These are phyloP conservation scores for Mariannaea elegans DNA, from an alignment of 2,329 filamentous ascomycete species.

Conservation along the genomic window DNA sequence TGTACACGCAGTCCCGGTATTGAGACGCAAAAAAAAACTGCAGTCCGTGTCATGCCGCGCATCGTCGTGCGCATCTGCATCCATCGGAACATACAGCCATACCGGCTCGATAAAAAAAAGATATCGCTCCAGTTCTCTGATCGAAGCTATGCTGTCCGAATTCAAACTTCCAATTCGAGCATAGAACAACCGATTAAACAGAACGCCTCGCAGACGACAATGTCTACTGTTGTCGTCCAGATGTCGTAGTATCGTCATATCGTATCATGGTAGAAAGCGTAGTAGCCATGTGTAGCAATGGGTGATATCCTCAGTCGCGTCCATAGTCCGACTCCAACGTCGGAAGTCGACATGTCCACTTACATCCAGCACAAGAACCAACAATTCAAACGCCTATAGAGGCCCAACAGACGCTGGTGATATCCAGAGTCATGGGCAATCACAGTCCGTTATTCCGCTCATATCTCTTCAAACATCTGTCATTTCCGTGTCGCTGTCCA, in stretches of 20 bases:
- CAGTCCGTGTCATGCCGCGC: constrained; percentile 21
- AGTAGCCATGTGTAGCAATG: constrained; percentile 31
- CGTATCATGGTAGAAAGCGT: constrained; percentile 36
- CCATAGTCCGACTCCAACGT: constrained; percentile 25
- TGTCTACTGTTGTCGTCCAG: constrained; percentile 32
- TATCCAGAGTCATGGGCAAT: constrained; percentile 47
- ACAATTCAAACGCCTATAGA: constrained; percentile 30
- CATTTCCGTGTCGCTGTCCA: constrained; percentile 66
- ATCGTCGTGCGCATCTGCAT: constrained; percentile 7
- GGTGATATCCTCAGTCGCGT: constrained; percentile 25
- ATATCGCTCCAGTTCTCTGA: constrained; percentile 17
- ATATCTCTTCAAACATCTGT: constrained; percentile 59
- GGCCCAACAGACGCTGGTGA: constrained; percentile 30
- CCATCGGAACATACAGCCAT: constrained; percentile 10
- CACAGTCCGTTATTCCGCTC: constrained; percentile 17
- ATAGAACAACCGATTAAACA: constrained; percentile 31
- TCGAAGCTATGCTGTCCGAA: constrained; percentile 22
- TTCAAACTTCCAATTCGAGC: constrained; percentile 25
- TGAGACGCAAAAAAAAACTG: constrained; percentile 36
- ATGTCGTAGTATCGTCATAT: constrained; percentile 43
- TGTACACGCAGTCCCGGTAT: constrained; percentile 42
- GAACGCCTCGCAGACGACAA: constrained; percentile 35
- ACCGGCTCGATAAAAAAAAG: constrained; percentile 19
- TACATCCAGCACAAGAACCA: constrained; percentile 34
- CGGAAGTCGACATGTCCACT: constrained; percentile 26